These are phyloP conservation scores for Epichloe scottii DNA, from an alignment of 2,329 filamentous ascomycete genomes.

Conservation along the genomic window DNA sequence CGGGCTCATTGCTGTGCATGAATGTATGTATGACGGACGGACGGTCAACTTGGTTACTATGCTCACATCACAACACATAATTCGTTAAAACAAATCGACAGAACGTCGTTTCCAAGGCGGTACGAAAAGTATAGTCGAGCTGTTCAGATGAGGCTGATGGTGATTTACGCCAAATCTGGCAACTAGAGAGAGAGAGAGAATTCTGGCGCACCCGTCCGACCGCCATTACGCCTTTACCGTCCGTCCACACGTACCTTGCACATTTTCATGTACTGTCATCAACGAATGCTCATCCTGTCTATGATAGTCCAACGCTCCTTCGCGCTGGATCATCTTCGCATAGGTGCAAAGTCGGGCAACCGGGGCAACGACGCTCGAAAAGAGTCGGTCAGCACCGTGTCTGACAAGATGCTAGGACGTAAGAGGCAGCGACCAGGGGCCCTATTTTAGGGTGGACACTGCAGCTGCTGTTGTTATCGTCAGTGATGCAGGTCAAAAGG, in stretches of 20 bases:
- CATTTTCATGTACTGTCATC: not conserved
- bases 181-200: not conserved
- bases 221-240: not conserved
- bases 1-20: not conserved
- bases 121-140: not conserved
- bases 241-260: not conserved
- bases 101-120: not conserved
- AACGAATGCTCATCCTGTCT: not conserved
- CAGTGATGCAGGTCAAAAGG: not conserved
- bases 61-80: not conserved
- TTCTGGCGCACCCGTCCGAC: not conserved
- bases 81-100: not conserved
- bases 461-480: not conserved
- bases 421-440: not conserved
- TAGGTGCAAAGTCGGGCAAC: not conserved
- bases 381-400: constrained; percentile 8
- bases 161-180: not conserved
- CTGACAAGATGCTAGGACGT: not conserved
- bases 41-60: not conserved
- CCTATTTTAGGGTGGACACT: not conserved
- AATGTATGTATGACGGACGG: not conserved
- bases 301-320: not conserved
- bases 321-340: not conserved
- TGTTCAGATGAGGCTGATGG: not conserved
- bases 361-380: not conserved